phyloP scores from a whole-genome alignment of 2,329 filamentous ascomycete genomes.

The Trichoderma polysporum region DNA sequence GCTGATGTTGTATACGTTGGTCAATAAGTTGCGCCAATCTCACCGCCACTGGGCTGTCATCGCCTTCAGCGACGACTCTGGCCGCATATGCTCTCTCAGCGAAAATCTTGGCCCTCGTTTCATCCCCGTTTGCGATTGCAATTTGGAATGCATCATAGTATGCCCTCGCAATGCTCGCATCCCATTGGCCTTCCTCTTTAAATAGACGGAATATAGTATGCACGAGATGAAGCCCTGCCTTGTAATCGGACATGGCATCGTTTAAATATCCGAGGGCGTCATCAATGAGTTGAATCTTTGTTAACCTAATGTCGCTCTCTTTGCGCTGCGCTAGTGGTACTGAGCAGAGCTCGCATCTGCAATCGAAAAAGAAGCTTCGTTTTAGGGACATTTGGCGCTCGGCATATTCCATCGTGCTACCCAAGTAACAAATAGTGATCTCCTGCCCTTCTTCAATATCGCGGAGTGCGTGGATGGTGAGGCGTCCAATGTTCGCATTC shows the following conservation, averaged over 20 bases:
- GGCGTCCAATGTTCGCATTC: background rate
- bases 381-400: background rate
- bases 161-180: background rate
- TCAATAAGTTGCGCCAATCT: background rate
- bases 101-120: background rate
- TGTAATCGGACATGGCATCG: too few relatives aligned
- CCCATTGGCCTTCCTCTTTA: background rate
- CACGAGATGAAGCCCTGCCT: background rate
- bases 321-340: background rate
- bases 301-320: background rate
- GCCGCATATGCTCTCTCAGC: background rate
- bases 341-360: background rate
- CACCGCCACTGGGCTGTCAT: background rate
- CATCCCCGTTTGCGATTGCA: background rate
- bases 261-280: too few relatives aligned
- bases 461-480: background rate
- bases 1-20: background rate
- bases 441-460: background rate
- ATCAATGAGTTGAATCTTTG: too few relatives aligned
- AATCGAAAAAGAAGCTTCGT: background rate
- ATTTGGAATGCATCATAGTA: background rate
- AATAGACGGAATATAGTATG: background rate
- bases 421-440: background rate
- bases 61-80: background rate
- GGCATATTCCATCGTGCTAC: background rate